phyloP scores from a whole-genome alignment of 1,284 basidiomycete species.

The Chondrostereum purpureum region DNA sequence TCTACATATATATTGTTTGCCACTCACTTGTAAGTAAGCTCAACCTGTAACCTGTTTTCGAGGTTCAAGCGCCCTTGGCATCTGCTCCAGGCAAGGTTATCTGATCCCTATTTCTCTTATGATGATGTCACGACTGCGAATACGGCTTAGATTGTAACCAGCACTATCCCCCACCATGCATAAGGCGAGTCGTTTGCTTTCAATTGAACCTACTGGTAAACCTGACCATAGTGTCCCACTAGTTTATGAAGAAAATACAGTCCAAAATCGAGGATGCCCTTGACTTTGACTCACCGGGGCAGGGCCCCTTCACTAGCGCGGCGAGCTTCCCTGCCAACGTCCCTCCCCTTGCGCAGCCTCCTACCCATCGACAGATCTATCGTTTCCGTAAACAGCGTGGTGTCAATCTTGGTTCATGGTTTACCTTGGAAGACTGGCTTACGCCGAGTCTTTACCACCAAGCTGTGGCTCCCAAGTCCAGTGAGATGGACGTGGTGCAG shows the following conservation, averaged over 20 bases:
- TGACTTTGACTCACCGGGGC: background rate
- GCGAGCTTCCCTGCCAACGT: background rate
- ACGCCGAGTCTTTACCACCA: constrained; percentile 46
- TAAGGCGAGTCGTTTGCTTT: background rate
- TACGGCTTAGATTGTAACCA: background rate
- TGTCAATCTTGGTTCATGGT: constrained; percentile 81
- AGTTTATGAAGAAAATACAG: background rate
- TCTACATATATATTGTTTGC: too few relatives aligned
- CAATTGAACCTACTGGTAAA: background rate
- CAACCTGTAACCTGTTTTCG: too few relatives aligned
- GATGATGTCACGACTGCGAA: background rate
- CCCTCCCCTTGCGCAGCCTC: constrained; percentile 13
- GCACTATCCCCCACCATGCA: background rate
- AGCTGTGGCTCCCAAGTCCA: constrained; percentile 53
- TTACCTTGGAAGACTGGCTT: constrained; percentile 76
- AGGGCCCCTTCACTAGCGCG: background rate
- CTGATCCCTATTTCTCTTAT: background rate
- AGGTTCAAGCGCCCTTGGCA: background rate
- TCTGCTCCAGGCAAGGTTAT: background rate
- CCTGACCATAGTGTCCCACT: background rate
- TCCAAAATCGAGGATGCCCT: background rate
- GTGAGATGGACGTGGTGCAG: constrained; percentile 71
- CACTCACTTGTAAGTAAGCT: too few relatives aligned
- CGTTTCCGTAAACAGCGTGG: constrained; percentile 75
- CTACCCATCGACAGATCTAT: constrained; percentile 25